Evolutionary conservation across 306 rosid genomes (phyloP).

Genomic region (Vigna trinervia): DNA sequence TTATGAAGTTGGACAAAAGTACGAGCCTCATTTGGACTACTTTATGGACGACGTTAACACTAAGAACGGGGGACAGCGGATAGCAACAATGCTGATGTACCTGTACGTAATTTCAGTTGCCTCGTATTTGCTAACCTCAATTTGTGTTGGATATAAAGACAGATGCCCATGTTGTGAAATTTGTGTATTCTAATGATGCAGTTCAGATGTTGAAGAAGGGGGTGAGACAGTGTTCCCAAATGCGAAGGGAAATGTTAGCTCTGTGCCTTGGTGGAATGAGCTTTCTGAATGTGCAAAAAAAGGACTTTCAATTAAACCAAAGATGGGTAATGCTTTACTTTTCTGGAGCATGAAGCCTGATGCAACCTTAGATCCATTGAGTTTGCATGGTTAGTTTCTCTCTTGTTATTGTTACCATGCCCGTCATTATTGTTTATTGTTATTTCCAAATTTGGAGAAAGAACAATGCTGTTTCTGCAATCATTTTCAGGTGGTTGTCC

Average conservation of each 20-base stretch:
- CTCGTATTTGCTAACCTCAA: slow-evolving; percentile 4
- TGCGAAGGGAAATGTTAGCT: slow-evolving; percentile 85
- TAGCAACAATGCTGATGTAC: slow-evolving; percentile 91
- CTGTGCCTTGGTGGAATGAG: slow-evolving; percentile 97
- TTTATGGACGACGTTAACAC: slow-evolving; percentile 69
- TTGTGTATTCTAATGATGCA: slow-evolving; percentile 53
- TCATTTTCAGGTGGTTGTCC: slow-evolving; percentile 87
- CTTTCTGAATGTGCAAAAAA: slow-evolving; percentile 86
- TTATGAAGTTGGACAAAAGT: slow-evolving; percentile 94
- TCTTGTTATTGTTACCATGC: background rate
- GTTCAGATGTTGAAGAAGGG: slow-evolving; percentile 98
- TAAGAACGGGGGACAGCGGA: slow-evolving; percentile 85
- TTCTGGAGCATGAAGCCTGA: slow-evolving; percentile 99
- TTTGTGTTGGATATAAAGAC: slow-evolving; percentile 24
- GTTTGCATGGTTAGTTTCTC: slow-evolving; percentile 79
- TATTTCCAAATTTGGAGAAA: slow-evolving; percentile 19
- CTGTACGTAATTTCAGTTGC: slow-evolving; percentile 64
- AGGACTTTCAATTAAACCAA: slow-evolving; percentile 93
- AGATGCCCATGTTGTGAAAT: slow-evolving; percentile 19
- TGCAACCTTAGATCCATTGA: slow-evolving; percentile 76
- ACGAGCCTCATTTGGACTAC: slow-evolving; percentile 85
- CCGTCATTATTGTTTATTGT: too few relatives aligned
- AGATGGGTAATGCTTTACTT: slow-evolving; percentile 93
- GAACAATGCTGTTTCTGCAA: slow-evolving; percentile 6
- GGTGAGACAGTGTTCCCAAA: slow-evolving; percentile 98